Conservation (phyloP, 2,329 filamentous ascomycete species). For the Alternaria angustiovoidea region DNA sequence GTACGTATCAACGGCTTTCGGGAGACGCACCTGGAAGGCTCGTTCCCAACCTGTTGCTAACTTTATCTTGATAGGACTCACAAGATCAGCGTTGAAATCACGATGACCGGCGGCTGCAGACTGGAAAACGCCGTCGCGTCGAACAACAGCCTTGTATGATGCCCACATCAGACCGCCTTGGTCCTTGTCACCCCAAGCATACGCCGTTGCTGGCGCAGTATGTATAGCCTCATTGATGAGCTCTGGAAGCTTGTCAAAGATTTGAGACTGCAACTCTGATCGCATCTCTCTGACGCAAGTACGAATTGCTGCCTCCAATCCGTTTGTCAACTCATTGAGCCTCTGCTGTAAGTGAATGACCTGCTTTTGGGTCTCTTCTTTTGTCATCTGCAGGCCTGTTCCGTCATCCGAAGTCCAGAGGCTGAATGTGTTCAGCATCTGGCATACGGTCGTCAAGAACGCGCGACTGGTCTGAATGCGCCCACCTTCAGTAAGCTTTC, state of each 20-base stretch:
- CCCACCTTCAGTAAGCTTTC: conserved; percentile 62
- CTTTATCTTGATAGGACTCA: conserved; percentile 51
- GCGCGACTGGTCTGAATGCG: conserved; percentile 55
- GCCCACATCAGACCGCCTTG: conserved; percentile 59
- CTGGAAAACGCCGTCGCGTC: conserved; percentile 59
- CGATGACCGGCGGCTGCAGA: conserved; percentile 48
- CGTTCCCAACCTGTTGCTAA: conserved; percentile 56
- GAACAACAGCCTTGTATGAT: conserved; percentile 66
- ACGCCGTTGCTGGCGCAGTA: conserved; percentile 45
- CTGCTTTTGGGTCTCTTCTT: conserved; percentile 52
- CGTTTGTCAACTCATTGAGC: conserved; percentile 52
- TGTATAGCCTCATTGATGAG: conserved; percentile 52
- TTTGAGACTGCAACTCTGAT: conserved; percentile 53
- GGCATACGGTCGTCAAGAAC: conserved; percentile 62
- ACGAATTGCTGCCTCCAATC: conserved; percentile 53
- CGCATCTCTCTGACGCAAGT: conserved; percentile 52
- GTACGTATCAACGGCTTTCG: conserved; percentile 52
- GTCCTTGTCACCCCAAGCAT: conserved; percentile 49
- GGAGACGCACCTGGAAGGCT: conserved; percentile 55
- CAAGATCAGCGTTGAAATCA: conserved; percentile 54
- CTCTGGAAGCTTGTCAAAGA: conserved; percentile 56
- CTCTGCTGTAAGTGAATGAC: conserved; percentile 49
- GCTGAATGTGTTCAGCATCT: conserved; percentile 62
- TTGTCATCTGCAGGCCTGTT: conserved; percentile 51
- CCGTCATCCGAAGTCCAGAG: conserved; percentile 60